Evolutionary conservation across 176 grass and related monocot genomes (phyloP).

Genomic region (Triticum turgidum): DNA sequence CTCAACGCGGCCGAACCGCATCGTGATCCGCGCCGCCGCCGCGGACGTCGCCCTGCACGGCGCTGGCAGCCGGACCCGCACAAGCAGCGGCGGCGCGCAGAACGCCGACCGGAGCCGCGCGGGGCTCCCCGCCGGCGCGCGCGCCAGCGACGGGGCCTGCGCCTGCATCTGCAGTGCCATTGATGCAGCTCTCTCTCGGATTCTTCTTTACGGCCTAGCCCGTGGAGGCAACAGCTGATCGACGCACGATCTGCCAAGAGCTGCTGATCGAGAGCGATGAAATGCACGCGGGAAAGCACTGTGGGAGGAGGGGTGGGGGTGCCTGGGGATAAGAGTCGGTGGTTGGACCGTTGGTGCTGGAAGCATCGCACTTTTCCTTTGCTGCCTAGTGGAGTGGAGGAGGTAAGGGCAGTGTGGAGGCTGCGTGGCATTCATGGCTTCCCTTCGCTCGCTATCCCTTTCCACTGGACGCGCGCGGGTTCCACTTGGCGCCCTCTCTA

Average conservation of each 20-base stretch:
- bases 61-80: slow-evolving; percentile 34
- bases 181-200: neutral
- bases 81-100: slow-evolving; percentile 40
- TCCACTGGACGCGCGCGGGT: neutral
- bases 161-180: slow-evolving; percentile 75
- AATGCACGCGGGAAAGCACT: neutral
- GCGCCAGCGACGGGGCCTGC: slow-evolving; percentile 35
- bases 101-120: slow-evolving; percentile 44
- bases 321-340: slow-evolving; percentile 39
- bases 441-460: slow-evolving; percentile 71
- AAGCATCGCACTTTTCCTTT: neutral
- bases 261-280: neutral
- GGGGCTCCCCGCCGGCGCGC: slow-evolving; percentile 33
- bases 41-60: slow-evolving; percentile 18
- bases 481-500: neutral
- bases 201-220: neutral
- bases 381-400: neutral
- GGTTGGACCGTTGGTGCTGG: slow-evolving; percentile 19
- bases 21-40: slow-evolving; percentile 50
- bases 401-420: neutral
- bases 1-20: slow-evolving; percentile 48
- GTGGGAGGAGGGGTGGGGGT: neutral
- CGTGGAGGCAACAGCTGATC: neutral
- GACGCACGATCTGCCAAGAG: too few relatives aligned
- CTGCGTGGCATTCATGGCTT: slow-evolving; percentile 58